Percentiles rank a stretch among this genome's conserved stretches.
Evolutionary conservation across 371 early-diverging fungal genomes (phyloP).

Genomic region (Quaeritorhiza haematococci): DNA sequence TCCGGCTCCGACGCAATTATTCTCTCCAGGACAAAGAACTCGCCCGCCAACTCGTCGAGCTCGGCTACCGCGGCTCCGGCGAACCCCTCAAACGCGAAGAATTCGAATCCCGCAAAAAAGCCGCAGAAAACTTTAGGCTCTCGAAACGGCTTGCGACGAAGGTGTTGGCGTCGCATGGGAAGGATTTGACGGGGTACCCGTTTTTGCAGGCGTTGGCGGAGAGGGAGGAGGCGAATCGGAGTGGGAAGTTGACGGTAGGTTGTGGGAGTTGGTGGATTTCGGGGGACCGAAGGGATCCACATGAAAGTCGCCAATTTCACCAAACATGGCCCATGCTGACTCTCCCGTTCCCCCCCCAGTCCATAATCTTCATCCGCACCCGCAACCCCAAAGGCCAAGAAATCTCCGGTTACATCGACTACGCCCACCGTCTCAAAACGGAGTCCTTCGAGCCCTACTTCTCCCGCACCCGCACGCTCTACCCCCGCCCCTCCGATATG

Average conservation of each 20-base stretch:
- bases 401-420: constrained; percentile 53
- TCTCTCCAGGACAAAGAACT: constrained; percentile 46
- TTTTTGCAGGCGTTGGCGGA: constrained; percentile 49
- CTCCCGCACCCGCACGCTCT: constrained; percentile 19
- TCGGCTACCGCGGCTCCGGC: constrained; percentile 50
- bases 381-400: constrained; percentile 42
- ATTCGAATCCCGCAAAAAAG: constrained; percentile 48
- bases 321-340: not conserved
- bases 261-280: not conserved
- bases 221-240: constrained; percentile 49
- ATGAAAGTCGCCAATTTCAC: not conserved
- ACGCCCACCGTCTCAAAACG: constrained; percentile 47
- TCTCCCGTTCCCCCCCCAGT: constrained; percentile 15
- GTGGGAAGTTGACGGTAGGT: constrained; percentile 47
- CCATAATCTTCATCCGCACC: constrained; percentile 49
- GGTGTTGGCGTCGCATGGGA: constrained; percentile 38
- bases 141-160: constrained; percentile 43
- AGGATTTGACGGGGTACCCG: constrained; percentile 32
- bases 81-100: constrained; percentile 53
- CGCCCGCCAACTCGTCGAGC: constrained; percentile 54
- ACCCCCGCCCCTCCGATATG: constrained; percentile 47
- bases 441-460: constrained; percentile 53
- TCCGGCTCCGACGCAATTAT: not conserved
- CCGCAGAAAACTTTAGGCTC: constrained; percentile 45
- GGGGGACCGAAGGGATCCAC: not conserved